These are phyloP conservation scores for Suhomyces kunorum DNA, from an alignment of 1,139 yeast species.

Conservation along the genomic window DNA sequence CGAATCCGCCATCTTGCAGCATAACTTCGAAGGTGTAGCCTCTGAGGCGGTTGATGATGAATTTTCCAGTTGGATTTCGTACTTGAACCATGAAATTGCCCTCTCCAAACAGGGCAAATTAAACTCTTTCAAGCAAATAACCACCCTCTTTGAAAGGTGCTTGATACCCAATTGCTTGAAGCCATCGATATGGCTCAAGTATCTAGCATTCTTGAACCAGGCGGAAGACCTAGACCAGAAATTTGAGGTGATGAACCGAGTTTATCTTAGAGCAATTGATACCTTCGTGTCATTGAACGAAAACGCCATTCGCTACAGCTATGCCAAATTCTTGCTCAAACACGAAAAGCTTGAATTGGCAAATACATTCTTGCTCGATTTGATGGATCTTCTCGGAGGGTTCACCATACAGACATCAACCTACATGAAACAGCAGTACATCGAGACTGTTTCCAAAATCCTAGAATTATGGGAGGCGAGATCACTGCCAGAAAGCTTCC, in stretches of 20 bases:
- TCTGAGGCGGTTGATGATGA: constrained; percentile 33
- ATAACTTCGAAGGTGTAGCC: constrained; percentile 34
- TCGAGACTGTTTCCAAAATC: constrained; percentile 23
- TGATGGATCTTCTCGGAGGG: constrained; percentile 26
- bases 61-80: constrained; percentile 49
- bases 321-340: constrained; percentile 35
- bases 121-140: constrained; percentile 14
- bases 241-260: constrained; percentile 26
- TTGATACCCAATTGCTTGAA: constrained; percentile 57
- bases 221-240: constrained; percentile 16
- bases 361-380: constrained; percentile 31
- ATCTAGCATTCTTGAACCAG: constrained; percentile 43
- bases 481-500: constrained; percentile 10
- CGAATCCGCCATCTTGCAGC: constrained; percentile 53
- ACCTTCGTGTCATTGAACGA: constrained; percentile 47
- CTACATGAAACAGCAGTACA: constrained; percentile 28
- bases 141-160: constrained; percentile 58
- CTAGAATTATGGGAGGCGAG: constrained; percentile 23
- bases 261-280: constrained; percentile 47
- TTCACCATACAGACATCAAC: constrained; percentile 10
- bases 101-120: no score
- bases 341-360: constrained; percentile 25
- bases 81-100: constrained; percentile 51
- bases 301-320: constrained; percentile 41
- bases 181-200: constrained; percentile 58